Evolutionary conservation across 2,329 filamentous ascomycete genomes (phyloP).

Genomic region (Fusarium sp.): DNA sequence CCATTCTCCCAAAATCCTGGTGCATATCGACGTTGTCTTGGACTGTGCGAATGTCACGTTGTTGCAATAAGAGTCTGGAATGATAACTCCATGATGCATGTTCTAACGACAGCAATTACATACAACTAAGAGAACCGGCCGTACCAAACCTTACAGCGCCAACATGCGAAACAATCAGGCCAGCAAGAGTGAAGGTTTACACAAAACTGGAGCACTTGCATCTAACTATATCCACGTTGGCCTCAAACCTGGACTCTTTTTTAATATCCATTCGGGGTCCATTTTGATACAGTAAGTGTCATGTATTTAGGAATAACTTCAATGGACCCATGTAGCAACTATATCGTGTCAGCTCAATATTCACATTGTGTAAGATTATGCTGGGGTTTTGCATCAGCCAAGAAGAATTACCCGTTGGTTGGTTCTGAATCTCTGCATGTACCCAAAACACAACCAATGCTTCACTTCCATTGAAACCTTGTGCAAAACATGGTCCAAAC

Average conservation of each 20-base stretch:
- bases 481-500: constrained; percentile 14
- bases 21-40: constrained; percentile 10
- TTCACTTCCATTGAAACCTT: constrained; percentile 25
- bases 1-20: constrained; percentile 4
- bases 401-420: constrained; percentile 32
- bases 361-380: constrained; percentile 44
- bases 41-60: neutral
- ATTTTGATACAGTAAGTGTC: constrained; percentile 27
- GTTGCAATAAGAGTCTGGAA: constrained; percentile 14
- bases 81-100: constrained; percentile 33
- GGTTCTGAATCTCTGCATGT: constrained; percentile 16
- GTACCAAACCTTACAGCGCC: constrained; percentile 21
- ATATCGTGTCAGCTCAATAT: constrained; percentile 44
- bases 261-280: constrained; percentile 15
- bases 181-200: constrained; percentile 26
- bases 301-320: constrained; percentile 33
- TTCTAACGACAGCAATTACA: constrained; percentile 11
- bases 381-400: constrained; percentile 41
- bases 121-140: constrained; percentile 16
- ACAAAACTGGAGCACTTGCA: constrained; percentile 17
- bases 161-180: constrained; percentile 17
- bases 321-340: constrained; percentile 25
- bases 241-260: constrained; percentile 19
- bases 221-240: constrained; percentile 29
- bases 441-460: constrained; percentile 19